These are phyloP conservation scores for Rhizoctonia solani DNA, from an alignment of 1,284 basidiomycete genomes.

Conservation along the genomic window DNA sequence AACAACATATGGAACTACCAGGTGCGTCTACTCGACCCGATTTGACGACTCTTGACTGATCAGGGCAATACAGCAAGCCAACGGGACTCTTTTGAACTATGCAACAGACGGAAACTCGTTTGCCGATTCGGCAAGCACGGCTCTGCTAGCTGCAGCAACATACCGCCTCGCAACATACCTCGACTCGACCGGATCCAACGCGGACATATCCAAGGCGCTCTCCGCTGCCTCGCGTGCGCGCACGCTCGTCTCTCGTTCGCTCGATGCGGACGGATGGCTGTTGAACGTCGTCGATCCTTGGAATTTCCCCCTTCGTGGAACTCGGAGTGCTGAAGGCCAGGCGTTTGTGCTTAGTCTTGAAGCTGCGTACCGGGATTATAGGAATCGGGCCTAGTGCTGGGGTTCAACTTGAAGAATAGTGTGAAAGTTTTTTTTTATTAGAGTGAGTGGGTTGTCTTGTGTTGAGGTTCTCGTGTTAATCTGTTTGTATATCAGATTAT, in stretches of 20 bases:
- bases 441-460: too few species aligned
- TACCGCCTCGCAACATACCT: constrained; percentile 59
- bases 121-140: constrained; percentile 73
- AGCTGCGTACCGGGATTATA: constrained; percentile 67
- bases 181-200: constrained; percentile 34
- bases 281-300: constrained; percentile 73
- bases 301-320: constrained; percentile 54
- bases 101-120: constrained; percentile 56
- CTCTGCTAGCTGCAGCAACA: constrained; percentile 76
- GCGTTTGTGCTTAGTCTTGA: constrained; percentile 73
- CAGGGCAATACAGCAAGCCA: constrained; percentile 47
- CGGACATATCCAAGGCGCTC: constrained; percentile 33
- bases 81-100: constrained; percentile 76
- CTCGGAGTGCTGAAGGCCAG: constrained; percentile 63
- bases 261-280: constrained; percentile 63
- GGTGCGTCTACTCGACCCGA: constrained; percentile 16
- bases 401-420: not conserved
- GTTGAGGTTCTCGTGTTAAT: too few species aligned
- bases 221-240: constrained; percentile 36
- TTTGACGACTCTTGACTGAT: not conserved
- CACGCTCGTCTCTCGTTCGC: constrained; percentile 48
- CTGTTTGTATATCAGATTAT: too few species aligned
- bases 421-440: too few species aligned
- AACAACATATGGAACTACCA: constrained; percentile 34
- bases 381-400: not conserved